Percentiles rank a stretch among this genome's conserved stretches.
Conservation (phyloP, 768 basidiomycete species). For the Suillus sp. region DNA sequence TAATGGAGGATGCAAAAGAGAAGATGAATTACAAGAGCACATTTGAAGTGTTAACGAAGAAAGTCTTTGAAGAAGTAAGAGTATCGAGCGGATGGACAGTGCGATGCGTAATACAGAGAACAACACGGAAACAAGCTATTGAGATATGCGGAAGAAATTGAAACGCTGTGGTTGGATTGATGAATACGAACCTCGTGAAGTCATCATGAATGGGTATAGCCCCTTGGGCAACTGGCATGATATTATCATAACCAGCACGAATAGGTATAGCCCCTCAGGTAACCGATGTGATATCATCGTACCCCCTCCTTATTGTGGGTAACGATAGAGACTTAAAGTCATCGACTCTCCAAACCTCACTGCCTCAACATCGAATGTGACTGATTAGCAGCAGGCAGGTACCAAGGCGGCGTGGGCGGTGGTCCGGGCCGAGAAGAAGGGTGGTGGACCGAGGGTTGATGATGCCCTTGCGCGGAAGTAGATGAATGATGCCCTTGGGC, state of each 20-base stretch:
- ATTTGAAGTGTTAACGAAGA: not conserved
- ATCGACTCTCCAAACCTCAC: not conserved
- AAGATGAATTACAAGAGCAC: not conserved
- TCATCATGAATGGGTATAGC: not conserved
- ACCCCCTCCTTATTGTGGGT: not conserved
- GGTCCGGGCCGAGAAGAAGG: slow-evolving; percentile 9
- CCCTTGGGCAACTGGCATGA: not conserved
- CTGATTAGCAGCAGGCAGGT: not conserved
- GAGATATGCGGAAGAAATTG: not conserved
- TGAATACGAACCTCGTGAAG: not conserved
- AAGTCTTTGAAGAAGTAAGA: not conserved
- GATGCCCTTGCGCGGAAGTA: slow-evolving; percentile 24
- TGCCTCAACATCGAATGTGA: slow-evolving; percentile 9
- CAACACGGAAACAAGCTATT: not conserved
- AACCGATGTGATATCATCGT: not conserved
- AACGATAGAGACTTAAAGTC: not conserved
- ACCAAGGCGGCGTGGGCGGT: slow-evolving; percentile 27
- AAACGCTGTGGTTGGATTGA: not conserved
- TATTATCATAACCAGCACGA: slow-evolving; percentile 1
- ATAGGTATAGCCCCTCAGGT: not conserved
- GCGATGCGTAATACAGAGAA: slow-evolving; percentile 6
- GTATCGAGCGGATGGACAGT: not conserved
- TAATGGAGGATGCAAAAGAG: not conserved
- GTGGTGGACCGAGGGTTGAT: not conserved
- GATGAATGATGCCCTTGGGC: slow-evolving; percentile 6